Percentiles rank a stretch among this genome's conserved stretches.
Evolutionary conservation across 139 green algal genomes (phyloP).

Genomic region (Tetradesmus obliquus): DNA sequence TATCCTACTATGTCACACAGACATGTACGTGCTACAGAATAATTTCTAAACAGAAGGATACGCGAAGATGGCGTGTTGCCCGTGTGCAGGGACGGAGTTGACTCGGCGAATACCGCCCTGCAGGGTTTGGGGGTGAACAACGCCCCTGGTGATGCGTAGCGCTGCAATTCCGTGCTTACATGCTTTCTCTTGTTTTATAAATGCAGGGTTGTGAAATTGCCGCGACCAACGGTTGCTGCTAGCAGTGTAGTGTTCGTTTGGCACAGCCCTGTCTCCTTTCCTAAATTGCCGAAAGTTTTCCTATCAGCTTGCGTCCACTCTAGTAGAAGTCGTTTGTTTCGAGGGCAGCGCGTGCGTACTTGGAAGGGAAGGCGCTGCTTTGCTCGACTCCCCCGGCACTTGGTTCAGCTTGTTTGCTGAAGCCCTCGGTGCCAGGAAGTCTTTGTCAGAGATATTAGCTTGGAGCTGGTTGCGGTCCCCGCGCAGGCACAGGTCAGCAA

Average conservation of each 20-base stretch:
- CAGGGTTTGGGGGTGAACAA: background rate
- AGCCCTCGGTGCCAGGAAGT: background rate
- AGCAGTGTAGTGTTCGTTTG: background rate
- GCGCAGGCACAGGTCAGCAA: background rate
- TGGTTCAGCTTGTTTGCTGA: background rate
- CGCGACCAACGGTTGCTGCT: background rate
- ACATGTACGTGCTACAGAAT: background rate
- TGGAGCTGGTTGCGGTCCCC: background rate
- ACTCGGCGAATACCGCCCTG: background rate
- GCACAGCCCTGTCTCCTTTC: background rate
- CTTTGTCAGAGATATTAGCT: too few species aligned
- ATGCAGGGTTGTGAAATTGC: background rate
- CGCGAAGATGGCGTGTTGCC: too few species aligned
- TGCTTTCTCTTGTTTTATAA: background rate
- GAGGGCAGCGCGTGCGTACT: background rate
- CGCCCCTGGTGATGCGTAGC: background rate
- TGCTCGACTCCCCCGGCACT: background rate
- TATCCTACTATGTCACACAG: background rate
- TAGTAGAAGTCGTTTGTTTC: background rate
- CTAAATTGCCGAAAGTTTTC: background rate
- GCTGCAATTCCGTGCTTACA: background rate
- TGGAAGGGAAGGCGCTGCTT: background rate
- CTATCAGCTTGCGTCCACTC: background rate
- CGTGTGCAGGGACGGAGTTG: background rate
- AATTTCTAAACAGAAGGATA: background rate